These are phyloP conservation scores for Solanum sitiens DNA, from an alignment of 257 asterid species.

Conservation along the genomic window DNA sequence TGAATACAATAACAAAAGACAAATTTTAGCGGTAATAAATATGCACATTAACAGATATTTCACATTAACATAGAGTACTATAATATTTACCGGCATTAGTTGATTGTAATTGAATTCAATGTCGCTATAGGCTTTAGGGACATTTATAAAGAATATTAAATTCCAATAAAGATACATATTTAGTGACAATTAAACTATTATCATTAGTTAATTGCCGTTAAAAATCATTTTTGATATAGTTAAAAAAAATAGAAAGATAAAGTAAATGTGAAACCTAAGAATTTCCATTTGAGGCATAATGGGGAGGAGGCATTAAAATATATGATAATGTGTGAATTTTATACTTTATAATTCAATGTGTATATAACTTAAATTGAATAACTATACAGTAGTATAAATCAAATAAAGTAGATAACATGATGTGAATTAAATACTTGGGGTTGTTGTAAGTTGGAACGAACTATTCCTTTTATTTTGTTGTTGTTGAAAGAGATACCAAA, in stretches of 20 bases:
- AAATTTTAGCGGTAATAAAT: background rate
- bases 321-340: background rate
- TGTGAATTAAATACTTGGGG: conserved; percentile 21
- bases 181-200: no score
- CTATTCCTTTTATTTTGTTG: background rate
- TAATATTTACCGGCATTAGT: background rate
- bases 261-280: background rate
- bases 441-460: conserved; percentile 23
- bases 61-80: background rate
- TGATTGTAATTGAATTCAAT: no score
- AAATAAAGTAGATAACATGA: conserved; percentile 3
- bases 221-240: no score
- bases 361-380: background rate
- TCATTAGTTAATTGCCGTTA: no score
- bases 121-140: no score
- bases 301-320: background rate
- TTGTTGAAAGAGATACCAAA: conserved; percentile 14
- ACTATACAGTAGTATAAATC: background rate
- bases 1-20: no score
- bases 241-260: background rate
- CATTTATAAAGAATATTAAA: no score
- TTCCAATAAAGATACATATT: no score
- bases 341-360: background rate
- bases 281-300: background rate
- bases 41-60: background rate